These are phyloP conservation scores for Hypoxylon rickii DNA, from an alignment of 495 filamentous ascomycete species.

Conservation along the genomic window DNA sequence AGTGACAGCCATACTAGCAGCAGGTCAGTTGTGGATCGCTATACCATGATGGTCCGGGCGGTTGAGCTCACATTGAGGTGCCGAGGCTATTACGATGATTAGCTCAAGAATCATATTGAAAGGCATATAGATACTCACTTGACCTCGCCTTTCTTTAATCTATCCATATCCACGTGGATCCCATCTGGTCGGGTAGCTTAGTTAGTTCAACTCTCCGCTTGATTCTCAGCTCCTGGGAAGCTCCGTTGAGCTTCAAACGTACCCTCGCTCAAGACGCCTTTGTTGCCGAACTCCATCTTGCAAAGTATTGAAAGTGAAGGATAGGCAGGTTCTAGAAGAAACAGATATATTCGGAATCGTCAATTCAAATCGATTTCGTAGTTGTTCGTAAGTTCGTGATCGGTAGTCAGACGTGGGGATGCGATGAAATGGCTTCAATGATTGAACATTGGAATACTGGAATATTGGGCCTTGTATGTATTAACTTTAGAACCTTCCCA, in stretches of 20 bases:
- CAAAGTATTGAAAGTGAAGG: conserved; percentile 2
- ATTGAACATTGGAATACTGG: too few relatives aligned
- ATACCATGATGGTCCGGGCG: conserved; percentile 10
- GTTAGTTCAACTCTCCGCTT: conserved; percentile 16
- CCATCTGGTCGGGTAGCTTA: conserved; percentile 68
- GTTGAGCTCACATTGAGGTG: conserved; percentile 86
- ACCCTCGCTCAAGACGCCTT: conserved; percentile 77
- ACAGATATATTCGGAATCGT: not conserved
- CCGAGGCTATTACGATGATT: conserved; percentile 72
- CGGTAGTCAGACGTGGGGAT: too few relatives aligned
- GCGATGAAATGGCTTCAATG: conserved; percentile 19
- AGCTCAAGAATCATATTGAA: conserved; percentile 13
- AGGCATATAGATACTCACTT: conserved; percentile 66
- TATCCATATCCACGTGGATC: conserved; percentile 98
- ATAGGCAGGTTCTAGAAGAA: not conserved
- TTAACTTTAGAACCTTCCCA: too few relatives aligned
- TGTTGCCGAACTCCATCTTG: conserved; percentile 64
- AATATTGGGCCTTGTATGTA: too few relatives aligned
- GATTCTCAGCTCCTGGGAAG: conserved; percentile 13
- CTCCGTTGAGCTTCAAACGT: conserved; percentile 16
- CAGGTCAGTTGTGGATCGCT: conserved; percentile 36
- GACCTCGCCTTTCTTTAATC: conserved; percentile 80
- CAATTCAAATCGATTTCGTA: conserved; percentile 1
- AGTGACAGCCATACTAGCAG: conserved; percentile 81
- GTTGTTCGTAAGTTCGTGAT: conserved; percentile 12